Evolutionary conservation across 768 basidiomycete species (phyloP).

Genomic region (Nidularia sp.): DNA sequence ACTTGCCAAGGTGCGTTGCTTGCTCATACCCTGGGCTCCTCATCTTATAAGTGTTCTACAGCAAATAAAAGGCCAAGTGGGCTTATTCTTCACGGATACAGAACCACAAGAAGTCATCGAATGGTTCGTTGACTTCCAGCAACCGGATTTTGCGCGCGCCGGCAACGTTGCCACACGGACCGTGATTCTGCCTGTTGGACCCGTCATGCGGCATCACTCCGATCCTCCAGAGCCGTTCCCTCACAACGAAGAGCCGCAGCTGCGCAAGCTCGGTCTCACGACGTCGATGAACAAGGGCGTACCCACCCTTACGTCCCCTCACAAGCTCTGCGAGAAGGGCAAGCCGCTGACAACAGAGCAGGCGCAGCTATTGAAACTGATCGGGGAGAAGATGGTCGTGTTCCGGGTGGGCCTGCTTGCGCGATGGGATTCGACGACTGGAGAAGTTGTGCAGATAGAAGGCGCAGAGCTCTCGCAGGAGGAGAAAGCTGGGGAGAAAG

Average conservation of each 20-base stretch:
- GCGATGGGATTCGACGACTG: conserved; percentile 69
- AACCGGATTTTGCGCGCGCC: conserved; percentile 87
- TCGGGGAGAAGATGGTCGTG: conserved; percentile 84
- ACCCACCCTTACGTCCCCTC: conserved; percentile 75
- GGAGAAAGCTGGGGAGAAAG: conserved; percentile 22
- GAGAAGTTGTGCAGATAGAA: conserved; percentile 59
- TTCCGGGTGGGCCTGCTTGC: conserved; percentile 72
- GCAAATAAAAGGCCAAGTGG: conserved; percentile 95
- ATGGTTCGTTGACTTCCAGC: conserved; percentile 91
- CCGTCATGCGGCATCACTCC: conserved; percentile 76
- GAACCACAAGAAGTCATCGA: conserved; percentile 87
- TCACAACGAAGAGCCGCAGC: conserved; percentile 95
- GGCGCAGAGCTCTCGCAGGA: conserved; percentile 34
- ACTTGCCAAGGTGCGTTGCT: conserved; percentile 63
- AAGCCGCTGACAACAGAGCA: conserved; percentile 80
- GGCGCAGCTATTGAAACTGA: conserved; percentile 88
- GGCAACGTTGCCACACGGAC: conserved; percentile 78
- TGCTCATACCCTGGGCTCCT: neutral
- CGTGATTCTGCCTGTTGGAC: conserved; percentile 75
- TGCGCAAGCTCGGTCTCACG: conserved; percentile 85
- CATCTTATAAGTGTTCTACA: conserved; percentile 23
- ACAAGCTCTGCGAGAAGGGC: conserved; percentile 81
- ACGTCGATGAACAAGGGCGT: conserved; percentile 86
- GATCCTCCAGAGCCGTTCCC: conserved; percentile 89
- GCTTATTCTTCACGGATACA: conserved; percentile 87